Evolutionary conservation across 208 protist genomes (phyloP).

Genomic region (Acanthamoeba healyi): DNA sequence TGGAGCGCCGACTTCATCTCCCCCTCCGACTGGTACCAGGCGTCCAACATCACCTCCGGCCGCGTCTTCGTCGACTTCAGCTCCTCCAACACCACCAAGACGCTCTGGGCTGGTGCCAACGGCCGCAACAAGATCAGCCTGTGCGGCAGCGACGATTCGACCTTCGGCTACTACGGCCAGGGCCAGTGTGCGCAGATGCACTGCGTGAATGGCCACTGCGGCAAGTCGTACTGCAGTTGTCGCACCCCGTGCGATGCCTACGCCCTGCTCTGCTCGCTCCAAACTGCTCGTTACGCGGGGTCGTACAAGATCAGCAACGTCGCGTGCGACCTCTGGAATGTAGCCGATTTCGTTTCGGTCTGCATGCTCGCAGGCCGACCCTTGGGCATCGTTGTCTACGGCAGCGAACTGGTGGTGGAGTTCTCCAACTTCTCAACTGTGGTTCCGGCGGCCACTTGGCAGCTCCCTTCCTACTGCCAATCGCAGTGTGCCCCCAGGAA

Average conservation of each 20-base stretch:
- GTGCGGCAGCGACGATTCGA: not conserved
- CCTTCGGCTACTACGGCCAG: not conserved
- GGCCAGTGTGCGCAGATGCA: not conserved
- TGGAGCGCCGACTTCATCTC: not conserved
- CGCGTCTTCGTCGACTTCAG: not conserved
- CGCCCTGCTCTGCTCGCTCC: not conserved
- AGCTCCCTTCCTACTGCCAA: not conserved
- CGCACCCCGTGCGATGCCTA: not conserved
- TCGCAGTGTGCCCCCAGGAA: slow-evolving; percentile 2
- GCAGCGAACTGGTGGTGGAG: not conserved
- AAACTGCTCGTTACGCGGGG: not conserved
- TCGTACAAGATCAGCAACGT: not conserved
- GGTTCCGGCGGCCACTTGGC: not conserved
- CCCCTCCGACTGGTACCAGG: not conserved
- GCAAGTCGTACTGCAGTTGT: not conserved
- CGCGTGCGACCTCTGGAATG: not conserved
- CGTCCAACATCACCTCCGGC: not conserved
- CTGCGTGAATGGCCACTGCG: not conserved
- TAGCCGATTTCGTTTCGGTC: not conserved
- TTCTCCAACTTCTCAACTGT: not conserved
- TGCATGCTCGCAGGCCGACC: not conserved
- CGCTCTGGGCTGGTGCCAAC: not conserved
- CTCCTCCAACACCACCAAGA: not conserved
- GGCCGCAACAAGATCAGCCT: not conserved
- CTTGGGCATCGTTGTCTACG: not conserved